Conservation (phyloP, 495 filamentous ascomycete genomes). For the Talaromyces proteolyticus region DNA sequence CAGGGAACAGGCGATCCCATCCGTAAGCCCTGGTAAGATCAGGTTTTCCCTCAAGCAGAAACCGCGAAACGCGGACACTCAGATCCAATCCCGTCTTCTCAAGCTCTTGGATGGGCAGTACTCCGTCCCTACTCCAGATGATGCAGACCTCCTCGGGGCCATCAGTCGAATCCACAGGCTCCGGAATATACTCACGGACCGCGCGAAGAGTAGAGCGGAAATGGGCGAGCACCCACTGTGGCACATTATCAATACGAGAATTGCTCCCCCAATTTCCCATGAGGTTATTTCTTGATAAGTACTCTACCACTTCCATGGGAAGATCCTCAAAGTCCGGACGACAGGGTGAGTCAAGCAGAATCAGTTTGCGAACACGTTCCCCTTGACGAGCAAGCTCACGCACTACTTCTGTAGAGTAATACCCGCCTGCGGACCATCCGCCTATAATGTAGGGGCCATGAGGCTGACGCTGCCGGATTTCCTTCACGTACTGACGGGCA, state of each 20-base stretch:
- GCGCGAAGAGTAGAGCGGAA: not conserved
- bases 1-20: not conserved
- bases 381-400: slow-evolving; percentile 20
- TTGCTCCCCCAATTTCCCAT: slow-evolving; percentile 15
- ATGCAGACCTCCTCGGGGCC: not conserved
- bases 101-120: not conserved
- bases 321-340: not conserved
- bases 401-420: slow-evolving; percentile 34
- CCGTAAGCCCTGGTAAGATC: not conserved
- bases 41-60: not conserved
- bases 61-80: not conserved
- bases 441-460: slow-evolving; percentile 62
- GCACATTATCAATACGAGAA: slow-evolving; percentile 4
- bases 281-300: slow-evolving; percentile 12
- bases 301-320: slow-evolving; percentile 9
- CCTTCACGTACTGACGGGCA: slow-evolving; percentile 48
- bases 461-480: slow-evolving; percentile 59
- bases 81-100: not conserved
- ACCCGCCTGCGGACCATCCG: slow-evolving; percentile 49
- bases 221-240: slow-evolving; percentile 16
- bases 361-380: slow-evolving; percentile 21
- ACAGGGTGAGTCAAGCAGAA: slow-evolving; percentile 30
- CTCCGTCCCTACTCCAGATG: slow-evolving; percentile 1
- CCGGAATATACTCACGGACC: not conserved
- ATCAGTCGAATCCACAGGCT: not conserved